These are phyloP conservation scores for Pseudonectria foliicola DNA, from an alignment of 2,329 filamentous ascomycete species.

Conservation along the genomic window DNA sequence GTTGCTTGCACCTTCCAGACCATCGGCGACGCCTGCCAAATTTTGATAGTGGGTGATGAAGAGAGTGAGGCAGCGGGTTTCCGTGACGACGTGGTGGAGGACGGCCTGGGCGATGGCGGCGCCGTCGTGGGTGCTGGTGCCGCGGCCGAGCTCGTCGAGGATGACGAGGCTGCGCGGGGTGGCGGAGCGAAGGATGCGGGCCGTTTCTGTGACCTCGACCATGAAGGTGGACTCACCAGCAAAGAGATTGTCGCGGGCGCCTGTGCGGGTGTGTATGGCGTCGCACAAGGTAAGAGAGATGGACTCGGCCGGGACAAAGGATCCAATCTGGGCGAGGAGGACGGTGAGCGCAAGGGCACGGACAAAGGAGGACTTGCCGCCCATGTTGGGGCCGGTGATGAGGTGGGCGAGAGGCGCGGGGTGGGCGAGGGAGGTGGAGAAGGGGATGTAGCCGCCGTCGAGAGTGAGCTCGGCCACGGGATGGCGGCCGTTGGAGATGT, in stretches of 20 bases:
- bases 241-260: slow-evolving; percentile 92
- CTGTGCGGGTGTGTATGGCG: slow-evolving; percentile 91
- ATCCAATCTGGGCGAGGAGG: slow-evolving; percentile 92
- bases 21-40: slow-evolving; percentile 62
- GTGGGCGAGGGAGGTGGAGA: slow-evolving; percentile 67
- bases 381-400: slow-evolving; percentile 97
- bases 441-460: slow-evolving; percentile 82
- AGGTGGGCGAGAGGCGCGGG: slow-evolving; percentile 66
- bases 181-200: slow-evolving; percentile 82
- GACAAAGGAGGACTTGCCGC: slow-evolving; percentile 96
- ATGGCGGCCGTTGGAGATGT: slow-evolving; percentile 62
- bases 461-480: slow-evolving; percentile 93
- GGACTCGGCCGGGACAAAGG: slow-evolving; percentile 76
- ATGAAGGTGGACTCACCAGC: slow-evolving; percentile 95
- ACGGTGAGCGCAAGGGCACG: slow-evolving; percentile 84
- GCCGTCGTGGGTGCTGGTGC: slow-evolving; percentile 91
- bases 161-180: slow-evolving; percentile 81
- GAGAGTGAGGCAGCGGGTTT: slow-evolving; percentile 70
- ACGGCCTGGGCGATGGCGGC: slow-evolving; percentile 94
- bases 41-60: slow-evolving; percentile 99
- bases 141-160: slow-evolving; percentile 87
- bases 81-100: slow-evolving; percentile 71
- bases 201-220: slow-evolving; percentile 92
- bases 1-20: slow-evolving; percentile 67
- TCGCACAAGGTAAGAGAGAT: slow-evolving; percentile 77